Conservation (phyloP, 345 rosid genomes). For the Euphorbia peplus region DNA sequence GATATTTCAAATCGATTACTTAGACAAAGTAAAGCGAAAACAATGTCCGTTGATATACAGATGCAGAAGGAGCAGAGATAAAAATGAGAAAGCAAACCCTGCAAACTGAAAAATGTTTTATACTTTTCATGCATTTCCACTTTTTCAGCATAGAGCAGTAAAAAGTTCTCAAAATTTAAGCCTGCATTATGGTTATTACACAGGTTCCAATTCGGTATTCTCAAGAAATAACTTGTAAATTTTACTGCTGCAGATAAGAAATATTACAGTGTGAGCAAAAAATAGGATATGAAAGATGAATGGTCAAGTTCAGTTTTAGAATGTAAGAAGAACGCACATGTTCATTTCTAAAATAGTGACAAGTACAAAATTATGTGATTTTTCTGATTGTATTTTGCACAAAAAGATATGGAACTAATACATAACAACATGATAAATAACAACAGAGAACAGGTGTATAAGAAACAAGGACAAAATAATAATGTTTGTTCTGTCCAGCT, state of each 20-base stretch:
- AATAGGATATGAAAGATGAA: not conserved
- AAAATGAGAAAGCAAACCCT: not conserved
- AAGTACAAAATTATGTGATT: too few relatives aligned
- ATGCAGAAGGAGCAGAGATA: not conserved
- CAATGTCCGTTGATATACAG: not conserved
- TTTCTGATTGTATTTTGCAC: too few relatives aligned
- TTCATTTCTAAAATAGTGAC: not conserved
- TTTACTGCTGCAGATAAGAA: not conserved
- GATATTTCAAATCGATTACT: not conserved
- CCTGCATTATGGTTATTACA: not conserved
- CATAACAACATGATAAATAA: not conserved
- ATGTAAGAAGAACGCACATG: not conserved
- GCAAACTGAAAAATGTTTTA: not conserved
- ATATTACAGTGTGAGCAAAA: not conserved
- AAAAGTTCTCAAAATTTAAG: not conserved
- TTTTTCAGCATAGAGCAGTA: not conserved
- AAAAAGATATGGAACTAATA: not conserved
- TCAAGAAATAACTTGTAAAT: conserved; percentile 5
- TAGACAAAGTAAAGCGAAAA: not conserved
- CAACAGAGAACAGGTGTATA: not conserved
- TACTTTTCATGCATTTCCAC: not conserved
- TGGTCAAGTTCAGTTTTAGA: not conserved
- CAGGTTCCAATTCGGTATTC: not conserved
- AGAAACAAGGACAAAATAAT: not conserved
- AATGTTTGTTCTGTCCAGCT: not conserved